phyloP scores from a whole-genome alignment of 192 early-diverging fungal genomes.

The Umbelopsis vinacea region DNA sequence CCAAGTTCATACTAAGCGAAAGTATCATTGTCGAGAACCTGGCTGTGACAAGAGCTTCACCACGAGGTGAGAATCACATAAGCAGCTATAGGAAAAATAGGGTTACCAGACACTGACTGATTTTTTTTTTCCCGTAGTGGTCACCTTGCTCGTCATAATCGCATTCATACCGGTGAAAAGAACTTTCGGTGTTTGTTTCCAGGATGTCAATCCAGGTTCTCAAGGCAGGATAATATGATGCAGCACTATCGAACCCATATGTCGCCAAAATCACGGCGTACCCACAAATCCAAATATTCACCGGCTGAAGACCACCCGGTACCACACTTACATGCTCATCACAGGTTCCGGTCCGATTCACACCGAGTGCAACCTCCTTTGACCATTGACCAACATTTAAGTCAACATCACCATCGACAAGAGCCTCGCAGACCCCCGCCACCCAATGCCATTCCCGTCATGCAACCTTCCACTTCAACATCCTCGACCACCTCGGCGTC shows the following conservation, averaged over 20 bases:
- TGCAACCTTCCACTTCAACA: background rate
- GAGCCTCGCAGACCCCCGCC: background rate
- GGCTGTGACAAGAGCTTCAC: slow-evolving; percentile 81
- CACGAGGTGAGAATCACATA: slow-evolving; percentile 56
- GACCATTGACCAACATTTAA: slow-evolving; percentile 45
- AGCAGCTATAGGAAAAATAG: background rate
- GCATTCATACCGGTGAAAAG: slow-evolving; percentile 86
- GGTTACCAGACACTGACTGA: background rate
- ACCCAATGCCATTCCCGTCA: slow-evolving; percentile 10
- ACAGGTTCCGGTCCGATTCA: slow-evolving; percentile 37
- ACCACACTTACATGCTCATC: slow-evolving; percentile 40
- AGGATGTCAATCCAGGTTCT: slow-evolving; percentile 75
- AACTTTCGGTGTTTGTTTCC: slow-evolving; percentile 71
- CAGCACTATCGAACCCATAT: slow-evolving; percentile 85
- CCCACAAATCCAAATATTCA: slow-evolving; percentile 35
- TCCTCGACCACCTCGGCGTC: background rate
- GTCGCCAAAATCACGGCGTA: slow-evolving; percentile 67
- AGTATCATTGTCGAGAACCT: slow-evolving; percentile 67
- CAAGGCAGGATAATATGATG: slow-evolving; percentile 87
- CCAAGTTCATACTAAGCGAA: slow-evolving; percentile 56
- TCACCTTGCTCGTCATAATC: slow-evolving; percentile 79
- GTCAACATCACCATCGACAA: slow-evolving; percentile 27
- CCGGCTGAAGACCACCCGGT: slow-evolving; percentile 27
- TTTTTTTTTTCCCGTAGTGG: slow-evolving; percentile 51
- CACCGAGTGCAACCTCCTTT: slow-evolving; percentile 34